Evolutionary conservation across 1,284 basidiomycete species (phyloP).

Genomic region (Schizophyllum commune): DNA sequence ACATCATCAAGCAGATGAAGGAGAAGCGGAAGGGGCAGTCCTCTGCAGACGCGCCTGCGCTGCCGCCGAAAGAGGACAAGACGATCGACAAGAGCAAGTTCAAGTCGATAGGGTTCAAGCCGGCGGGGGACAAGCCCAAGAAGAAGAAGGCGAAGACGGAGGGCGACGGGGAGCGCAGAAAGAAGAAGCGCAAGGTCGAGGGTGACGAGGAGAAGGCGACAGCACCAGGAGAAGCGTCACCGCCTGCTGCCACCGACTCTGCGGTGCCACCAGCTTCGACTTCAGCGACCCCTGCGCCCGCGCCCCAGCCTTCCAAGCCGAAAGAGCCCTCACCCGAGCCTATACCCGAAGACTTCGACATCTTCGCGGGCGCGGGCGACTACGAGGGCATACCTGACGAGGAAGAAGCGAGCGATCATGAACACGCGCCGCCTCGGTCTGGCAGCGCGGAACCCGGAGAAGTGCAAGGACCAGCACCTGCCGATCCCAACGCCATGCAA

Average conservation of each 20-base stretch:
- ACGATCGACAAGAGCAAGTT: constrained; percentile 49
- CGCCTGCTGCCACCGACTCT: constrained; percentile 6
- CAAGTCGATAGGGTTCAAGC: constrained; percentile 72
- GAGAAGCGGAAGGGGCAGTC: constrained; percentile 34
- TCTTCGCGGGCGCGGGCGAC: constrained; percentile 81
- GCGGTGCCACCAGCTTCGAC: constrained; percentile 9
- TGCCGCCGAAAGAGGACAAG: not conserved
- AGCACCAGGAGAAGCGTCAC: constrained; percentile 2
- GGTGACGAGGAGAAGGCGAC: constrained; percentile 6
- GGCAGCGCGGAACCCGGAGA: constrained; percentile 9
- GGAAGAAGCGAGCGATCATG: constrained; percentile 29
- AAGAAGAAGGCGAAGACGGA: constrained; percentile 43
- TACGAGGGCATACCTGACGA: constrained; percentile 67
- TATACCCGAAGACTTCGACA: constrained; percentile 55
- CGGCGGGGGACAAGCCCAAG: constrained; percentile 46
- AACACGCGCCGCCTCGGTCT: not conserved
- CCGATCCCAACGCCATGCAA: not conserved
- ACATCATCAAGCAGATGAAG: constrained; percentile 69
- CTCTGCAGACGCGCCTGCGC: constrained; percentile 9
- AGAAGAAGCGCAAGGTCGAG: constrained; percentile 40
- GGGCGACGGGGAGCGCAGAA: constrained; percentile 35
- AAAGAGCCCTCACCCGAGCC: constrained; percentile 25
- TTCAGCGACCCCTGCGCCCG: constrained; percentile 10
- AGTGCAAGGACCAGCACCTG: not conserved
- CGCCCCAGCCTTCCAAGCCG: constrained; percentile 4